Evolutionary conservation across 768 basidiomycete genomes (phyloP).

Genomic region (Suillus weaverae): DNA sequence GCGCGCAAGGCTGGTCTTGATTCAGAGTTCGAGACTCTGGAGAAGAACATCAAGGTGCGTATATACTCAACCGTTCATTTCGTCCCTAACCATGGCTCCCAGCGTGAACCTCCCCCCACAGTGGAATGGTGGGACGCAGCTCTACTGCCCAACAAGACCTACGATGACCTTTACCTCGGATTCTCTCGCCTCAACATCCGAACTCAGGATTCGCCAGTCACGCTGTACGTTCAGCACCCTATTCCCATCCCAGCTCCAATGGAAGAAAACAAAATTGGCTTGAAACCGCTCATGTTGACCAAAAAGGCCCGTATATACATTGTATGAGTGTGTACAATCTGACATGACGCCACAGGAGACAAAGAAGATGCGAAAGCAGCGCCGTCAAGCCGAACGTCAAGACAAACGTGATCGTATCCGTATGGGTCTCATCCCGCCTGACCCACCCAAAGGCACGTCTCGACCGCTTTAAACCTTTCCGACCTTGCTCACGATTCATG

Average conservation of each 20-base stretch:
- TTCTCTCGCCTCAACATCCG: constrained; percentile 62
- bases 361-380: constrained; percentile 95
- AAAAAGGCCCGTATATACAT: constrained; percentile 55
- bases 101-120: constrained; percentile 85
- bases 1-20: constrained; percentile 93
- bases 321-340: constrained; percentile 18
- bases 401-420: constrained; percentile 93
- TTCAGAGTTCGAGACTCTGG: constrained; percentile 87
- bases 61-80: not conserved
- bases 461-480: too few species aligned
- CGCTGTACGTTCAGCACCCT: constrained; percentile 92
- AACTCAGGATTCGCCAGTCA: constrained; percentile 69
- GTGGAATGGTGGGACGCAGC: constrained; percentile 98
- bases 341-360: constrained; percentile 55
- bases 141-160: constrained; percentile 75
- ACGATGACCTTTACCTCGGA: constrained; percentile 69
- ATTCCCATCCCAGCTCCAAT: constrained; percentile 92
- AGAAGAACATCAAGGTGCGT: constrained; percentile 83
- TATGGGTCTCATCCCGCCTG: constrained; percentile 95
- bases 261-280: constrained; percentile 75
- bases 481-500: not conserved
- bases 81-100: constrained; percentile 6
- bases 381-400: constrained; percentile 83
- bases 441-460: constrained; percentile 83
- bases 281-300: constrained; percentile 90